Percentiles rank a stretch among this genome's conserved stretches.
These are phyloP conservation scores for Moesziomyces parantarcticus DNA, from an alignment of 1,284 basidiomycete species.

Conservation along the genomic window DNA sequence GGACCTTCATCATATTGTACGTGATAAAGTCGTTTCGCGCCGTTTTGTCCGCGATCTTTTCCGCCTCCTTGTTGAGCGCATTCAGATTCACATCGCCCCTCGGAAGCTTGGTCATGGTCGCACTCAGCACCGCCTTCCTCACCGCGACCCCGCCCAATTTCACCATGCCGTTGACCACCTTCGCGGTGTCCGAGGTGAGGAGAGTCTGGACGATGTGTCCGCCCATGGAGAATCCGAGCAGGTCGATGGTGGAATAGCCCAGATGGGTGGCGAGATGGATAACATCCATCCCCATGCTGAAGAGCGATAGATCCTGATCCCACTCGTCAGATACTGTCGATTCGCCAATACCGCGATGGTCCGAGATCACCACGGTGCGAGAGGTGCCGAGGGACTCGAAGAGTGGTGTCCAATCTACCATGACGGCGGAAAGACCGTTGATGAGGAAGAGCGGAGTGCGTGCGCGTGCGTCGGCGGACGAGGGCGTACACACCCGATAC, in stretches of 20 bases:
- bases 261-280: slow-evolving; percentile 47
- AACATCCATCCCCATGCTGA: slow-evolving; percentile 57
- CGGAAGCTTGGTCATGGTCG: slow-evolving; percentile 64
- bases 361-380: slow-evolving; percentile 55
- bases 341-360: slow-evolving; percentile 62
- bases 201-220: slow-evolving; percentile 61
- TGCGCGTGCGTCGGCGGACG: not conserved
- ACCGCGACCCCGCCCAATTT: slow-evolving; percentile 38
- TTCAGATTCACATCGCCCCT: slow-evolving; percentile 48
- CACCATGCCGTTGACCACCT: not conserved
- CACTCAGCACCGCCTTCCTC: slow-evolving; percentile 47
- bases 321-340: slow-evolving; percentile 46
- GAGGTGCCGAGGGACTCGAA: slow-evolving; percentile 40
- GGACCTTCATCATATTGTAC: slow-evolving; percentile 47
- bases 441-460: slow-evolving; percentile 54
- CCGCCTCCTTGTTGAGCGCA: slow-evolving; percentile 16
- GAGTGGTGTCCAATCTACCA: slow-evolving; percentile 62
- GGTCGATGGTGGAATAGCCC: slow-evolving; percentile 35
- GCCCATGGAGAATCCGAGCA: slow-evolving; percentile 65
- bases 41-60: slow-evolving; percentile 16
- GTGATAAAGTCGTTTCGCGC: slow-evolving; percentile 44
- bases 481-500: slow-evolving; percentile 25
- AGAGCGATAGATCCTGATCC: slow-evolving; percentile 51
- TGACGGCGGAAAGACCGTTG: slow-evolving; percentile 63
- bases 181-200: slow-evolving; percentile 19